Evolutionary conservation across 768 basidiomycete genomes (phyloP), one percentile per base, ranked within the genome.

Genomic region (Boletales sp.): DNA sequence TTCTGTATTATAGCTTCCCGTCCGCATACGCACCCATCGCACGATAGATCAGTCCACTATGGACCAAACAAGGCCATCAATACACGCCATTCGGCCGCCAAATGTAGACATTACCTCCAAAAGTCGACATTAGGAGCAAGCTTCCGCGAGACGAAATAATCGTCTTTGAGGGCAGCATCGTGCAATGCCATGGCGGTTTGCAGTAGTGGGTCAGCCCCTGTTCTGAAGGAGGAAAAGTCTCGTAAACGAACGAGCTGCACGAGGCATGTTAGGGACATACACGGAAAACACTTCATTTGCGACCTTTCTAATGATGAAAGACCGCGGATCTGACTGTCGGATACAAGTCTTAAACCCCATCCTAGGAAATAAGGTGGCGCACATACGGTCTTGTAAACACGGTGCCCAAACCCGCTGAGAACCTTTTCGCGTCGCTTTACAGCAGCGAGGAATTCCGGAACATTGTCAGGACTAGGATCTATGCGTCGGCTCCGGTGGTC

Each of bases 81-180:
- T 7, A 21, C n/a, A n/a, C 5, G 5, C 2, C 8, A 9, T 32
- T 46, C 9, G 0, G 9, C 34, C 42, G 30, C 31, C 47, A 38
- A 30, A 31, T 31, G 24, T 38, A 44, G 8, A 48, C 50, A 35
- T 27, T 51, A 50, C 60, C 65, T 87, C 88, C 88, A 91, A 66
- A 91, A 94, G 68, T 94, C 92, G 21, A 94, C 93, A 65, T 95
- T 95, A 2, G 93, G 92, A 15, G 86, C 87, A 13, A 95, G 74
- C 60, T 79, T 84, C 30, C 93, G 77, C 50, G 81, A 82, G 54
- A 87, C 78, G 59, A 94, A 95, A 68, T 91, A 95, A 30, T 92
- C 87, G 56, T 95, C 93, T 59, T 86, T 86, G 78, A 94, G 86
- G 0, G 93, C 93, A 6, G 85, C 84, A 59, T 90, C 87, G 54